phyloP scores from a whole-genome alignment of 106 monocot genomes.

The Dactylorhiza incarnata region DNA sequence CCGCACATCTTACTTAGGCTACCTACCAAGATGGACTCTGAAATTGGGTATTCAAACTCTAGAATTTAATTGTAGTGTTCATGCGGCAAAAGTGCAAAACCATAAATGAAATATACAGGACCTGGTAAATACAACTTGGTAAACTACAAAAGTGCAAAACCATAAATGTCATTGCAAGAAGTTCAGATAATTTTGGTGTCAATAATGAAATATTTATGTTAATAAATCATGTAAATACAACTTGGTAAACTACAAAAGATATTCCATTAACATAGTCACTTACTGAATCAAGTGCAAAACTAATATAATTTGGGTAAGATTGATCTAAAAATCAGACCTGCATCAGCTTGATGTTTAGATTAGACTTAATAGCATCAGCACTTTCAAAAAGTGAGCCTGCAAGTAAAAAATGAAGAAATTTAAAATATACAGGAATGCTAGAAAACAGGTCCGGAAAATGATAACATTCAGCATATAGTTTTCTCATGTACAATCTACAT shows the following conservation, averaged over 20 bases:
- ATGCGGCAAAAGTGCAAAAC: no score
- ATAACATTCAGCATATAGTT: not conserved
- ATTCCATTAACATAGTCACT: not conserved
- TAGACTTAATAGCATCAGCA: slow-evolving; percentile 43
- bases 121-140: no score
- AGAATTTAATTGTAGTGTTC: no score
- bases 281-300: not conserved
- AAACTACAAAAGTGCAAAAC: no score
- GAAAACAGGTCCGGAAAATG: slow-evolving; percentile 4
- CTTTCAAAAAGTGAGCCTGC: slow-evolving; percentile 84
- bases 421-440: not conserved
- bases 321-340: slow-evolving; percentile 34
- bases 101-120: no score
- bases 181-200: not conserved
- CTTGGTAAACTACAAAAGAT: not conserved
- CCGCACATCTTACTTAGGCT: no score
- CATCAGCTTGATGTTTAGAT: slow-evolving; percentile 79
- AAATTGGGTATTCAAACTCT: no score
- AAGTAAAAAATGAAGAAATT: not conserved
- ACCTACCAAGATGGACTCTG: no score
- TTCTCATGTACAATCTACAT: not conserved
- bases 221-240: not conserved
- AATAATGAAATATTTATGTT: not conserved
- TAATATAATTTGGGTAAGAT: not conserved
- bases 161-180: not conserved